Evolutionary conservation across 148 eudicot species (phyloP), one percentile per base, ranked within the genome.

Genomic region (Linanthus parryae): DNA sequence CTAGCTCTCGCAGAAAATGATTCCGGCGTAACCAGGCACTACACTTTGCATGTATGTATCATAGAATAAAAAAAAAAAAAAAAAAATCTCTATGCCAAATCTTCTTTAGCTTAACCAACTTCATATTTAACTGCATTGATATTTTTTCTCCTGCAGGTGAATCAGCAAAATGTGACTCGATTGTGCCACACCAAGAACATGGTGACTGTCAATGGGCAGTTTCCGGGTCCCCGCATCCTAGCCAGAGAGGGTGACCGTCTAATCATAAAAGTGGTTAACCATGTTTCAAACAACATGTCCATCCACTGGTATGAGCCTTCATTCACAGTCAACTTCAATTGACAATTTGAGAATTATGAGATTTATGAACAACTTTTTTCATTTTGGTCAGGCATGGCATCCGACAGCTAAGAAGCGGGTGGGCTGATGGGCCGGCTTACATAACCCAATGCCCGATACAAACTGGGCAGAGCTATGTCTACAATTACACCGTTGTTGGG

Each of bases 381-480:
- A n/a, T n/a, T n/a, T n/a, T n/a, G n/a, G n/a, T 7, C 18, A 79
- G 84, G 80, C 84, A 79, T 63, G 80, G 84, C 7, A 65, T 79
- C 35, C 48, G 77, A 47, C 84, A 79, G 15, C 46, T 79, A 2
- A 49, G 59, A 65, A 79, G 66, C 18, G 83, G 79, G 39, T 78
- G 83, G 83, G 83, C 83, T 8, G 83, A 77, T 34, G 83, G 83
- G 8, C 83, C 83, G 1, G 76, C 79, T 36, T 78, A 78, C 15
- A 61, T 70, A 39, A 63, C 83, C 15, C 79, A 78, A 16, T 78
- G 83, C 44, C 83, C 83, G 2, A 74, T 78, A 6, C 79, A 67
- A 62, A 74, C 73, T 0, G 79, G 79, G 11, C 77, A 71, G 57
- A 58, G 65, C 28, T 79, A 74, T 57, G 74, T 71, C 1, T 79